Percentiles rank a stretch among this genome's conserved stretches.
Evolutionary conservation across 2,329 filamentous ascomycete genomes (phyloP).

Genomic region (Rhynchosporium secalis): DNA sequence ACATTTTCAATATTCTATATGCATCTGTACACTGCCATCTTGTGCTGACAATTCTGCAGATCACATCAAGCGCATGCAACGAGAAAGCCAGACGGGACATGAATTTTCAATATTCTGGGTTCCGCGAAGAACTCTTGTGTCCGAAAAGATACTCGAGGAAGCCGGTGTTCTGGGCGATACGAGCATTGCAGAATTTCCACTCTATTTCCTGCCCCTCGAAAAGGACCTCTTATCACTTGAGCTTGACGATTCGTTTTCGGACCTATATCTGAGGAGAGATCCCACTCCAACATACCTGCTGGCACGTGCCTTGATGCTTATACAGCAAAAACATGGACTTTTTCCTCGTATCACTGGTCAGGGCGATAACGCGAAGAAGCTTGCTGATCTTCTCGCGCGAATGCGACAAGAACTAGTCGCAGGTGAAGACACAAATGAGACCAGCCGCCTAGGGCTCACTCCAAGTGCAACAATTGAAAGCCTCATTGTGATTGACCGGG

Average conservation of each 20-base stretch:
- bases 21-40: constrained; percentile 52
- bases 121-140: constrained; percentile 85
- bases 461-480: constrained; percentile 89
- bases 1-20: constrained; percentile 41
- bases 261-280: constrained; percentile 88
- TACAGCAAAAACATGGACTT: constrained; percentile 88
- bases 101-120: constrained; percentile 98
- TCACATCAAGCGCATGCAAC: constrained; percentile 86
- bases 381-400: constrained; percentile 82
- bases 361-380: constrained; percentile 86
- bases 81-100: constrained; percentile 85
- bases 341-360: constrained; percentile 95
- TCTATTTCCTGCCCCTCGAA: constrained; percentile 90
- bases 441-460: constrained; percentile 65
- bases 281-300: constrained; percentile 87
- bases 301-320: constrained; percentile 88
- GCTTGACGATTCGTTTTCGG: constrained; percentile 80
- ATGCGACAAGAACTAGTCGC: constrained; percentile 90
- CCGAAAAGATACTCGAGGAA: constrained; percentile 88
- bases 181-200: constrained; percentile 80
- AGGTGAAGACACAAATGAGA: constrained; percentile 69
- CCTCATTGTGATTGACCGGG: constrained; percentile 90
- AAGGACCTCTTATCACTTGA: constrained; percentile 90
- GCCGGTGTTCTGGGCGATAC: constrained; percentile 91
- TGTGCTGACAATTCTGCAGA: constrained; percentile 65